A percentile compares a stretch with the other conserved stretches of the same genome.
Conservation (phyloP, 73 alveolate species). For the Paramecium tetraurelia region DNA sequence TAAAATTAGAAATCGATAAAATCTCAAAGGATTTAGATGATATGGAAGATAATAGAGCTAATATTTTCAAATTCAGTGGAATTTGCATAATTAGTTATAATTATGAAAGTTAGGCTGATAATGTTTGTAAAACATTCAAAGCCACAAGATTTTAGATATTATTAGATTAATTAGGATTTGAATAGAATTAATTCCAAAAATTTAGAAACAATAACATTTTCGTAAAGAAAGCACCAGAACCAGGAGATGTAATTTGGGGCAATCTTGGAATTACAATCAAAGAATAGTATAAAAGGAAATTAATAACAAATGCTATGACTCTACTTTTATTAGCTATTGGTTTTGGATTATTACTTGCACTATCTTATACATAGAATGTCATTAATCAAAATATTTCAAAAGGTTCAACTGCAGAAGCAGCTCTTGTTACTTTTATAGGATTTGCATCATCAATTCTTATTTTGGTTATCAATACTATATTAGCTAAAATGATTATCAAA, state of each 20-base stretch:
- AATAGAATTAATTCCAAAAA: background rate
- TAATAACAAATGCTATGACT: background rate
- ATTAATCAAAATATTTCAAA: background rate
- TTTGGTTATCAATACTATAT: background rate
- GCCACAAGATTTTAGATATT: background rate
- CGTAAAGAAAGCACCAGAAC: slow-evolving; percentile 30
- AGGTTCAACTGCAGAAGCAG: background rate
- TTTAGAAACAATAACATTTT: background rate
- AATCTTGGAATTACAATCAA: background rate
- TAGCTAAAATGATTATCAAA: background rate
- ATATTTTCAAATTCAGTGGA: background rate
- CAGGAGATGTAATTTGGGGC: slow-evolving; percentile 36
- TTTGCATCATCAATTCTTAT: slow-evolving; percentile 5
- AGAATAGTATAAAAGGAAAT: background rate
- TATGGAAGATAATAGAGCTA: background rate
- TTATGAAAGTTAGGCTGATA: background rate
- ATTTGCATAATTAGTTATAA: background rate
- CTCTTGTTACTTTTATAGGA: background rate
- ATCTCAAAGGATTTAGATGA: background rate
- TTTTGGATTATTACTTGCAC: background rate
- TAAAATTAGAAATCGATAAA: background rate
- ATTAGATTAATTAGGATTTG: background rate
- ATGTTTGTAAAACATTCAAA: background rate
- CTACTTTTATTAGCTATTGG: background rate
- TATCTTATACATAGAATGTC: background rate